Percentiles rank a stretch among this genome's conserved stretches.
Conservation (phyloP, 257 asterid species). For the Primulina huaijiensis region DNA sequence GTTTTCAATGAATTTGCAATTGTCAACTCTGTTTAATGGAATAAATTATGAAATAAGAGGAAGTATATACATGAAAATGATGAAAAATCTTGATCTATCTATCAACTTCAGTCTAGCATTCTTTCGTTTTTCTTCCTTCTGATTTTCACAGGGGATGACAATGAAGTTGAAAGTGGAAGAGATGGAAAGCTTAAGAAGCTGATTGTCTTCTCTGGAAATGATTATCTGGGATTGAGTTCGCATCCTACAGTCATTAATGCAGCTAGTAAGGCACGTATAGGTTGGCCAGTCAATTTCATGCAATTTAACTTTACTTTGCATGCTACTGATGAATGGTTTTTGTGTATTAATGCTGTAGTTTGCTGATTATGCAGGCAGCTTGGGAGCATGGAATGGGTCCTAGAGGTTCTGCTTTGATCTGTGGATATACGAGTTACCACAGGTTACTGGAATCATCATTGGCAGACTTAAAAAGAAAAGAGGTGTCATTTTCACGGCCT, state of each 20-base stretch:
- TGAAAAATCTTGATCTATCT: background rate
- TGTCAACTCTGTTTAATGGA: background rate
- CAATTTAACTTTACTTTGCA: background rate
- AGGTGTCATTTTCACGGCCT: constrained; percentile 43
- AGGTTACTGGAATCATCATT: constrained; percentile 74
- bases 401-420: constrained; percentile 92
- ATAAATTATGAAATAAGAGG: background rate
- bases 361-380: constrained; percentile 60
- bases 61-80: background rate
- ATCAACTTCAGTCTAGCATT: background rate
- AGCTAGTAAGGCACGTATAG: constrained; percentile 59
- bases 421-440: constrained; percentile 91
- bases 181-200: constrained; percentile 60
- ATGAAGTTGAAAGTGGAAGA: constrained; percentile 35
- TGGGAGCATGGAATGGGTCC: constrained; percentile 97
- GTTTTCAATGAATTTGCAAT: background rate
- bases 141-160: constrained; percentile 54
- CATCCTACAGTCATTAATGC: constrained; percentile 79
- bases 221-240: constrained; percentile 90
- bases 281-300: constrained; percentile 12
- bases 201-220: constrained; percentile 84
- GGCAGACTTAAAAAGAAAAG: constrained; percentile 78
- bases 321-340: background rate
- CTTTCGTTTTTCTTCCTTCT: constrained; percentile 5
- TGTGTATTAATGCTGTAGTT: constrained; percentile 3